These are phyloP conservation scores for Phanerochaete sordida DNA, from an alignment of 768 basidiomycete genomes.

Conservation along the genomic window DNA sequence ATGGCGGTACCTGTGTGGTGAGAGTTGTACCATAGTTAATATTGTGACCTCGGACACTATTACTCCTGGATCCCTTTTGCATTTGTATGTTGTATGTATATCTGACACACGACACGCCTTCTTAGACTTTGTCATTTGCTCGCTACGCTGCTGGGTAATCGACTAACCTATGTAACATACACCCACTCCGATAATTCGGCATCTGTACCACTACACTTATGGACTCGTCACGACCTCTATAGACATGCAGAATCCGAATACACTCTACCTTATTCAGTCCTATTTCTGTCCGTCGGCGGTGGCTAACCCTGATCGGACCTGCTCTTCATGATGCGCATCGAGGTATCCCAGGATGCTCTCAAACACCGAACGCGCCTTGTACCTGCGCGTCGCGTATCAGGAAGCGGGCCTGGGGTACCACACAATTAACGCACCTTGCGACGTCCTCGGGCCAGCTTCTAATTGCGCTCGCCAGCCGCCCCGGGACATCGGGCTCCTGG, in stretches of 20 bases:
- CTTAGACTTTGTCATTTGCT: not conserved
- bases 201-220: constrained; percentile 3
- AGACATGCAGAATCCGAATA: not conserved
- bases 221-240: constrained; percentile 7
- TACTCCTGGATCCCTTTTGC: not conserved
- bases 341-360: constrained; percentile 33
- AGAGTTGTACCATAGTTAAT: constrained; percentile 21
- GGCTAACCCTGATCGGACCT: constrained; percentile 26
- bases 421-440: constrained; percentile 39
- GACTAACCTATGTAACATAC: not conserved
- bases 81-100: not conserved
- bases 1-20: constrained; percentile 31
- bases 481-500: constrained; percentile 55
- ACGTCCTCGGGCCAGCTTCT: constrained; percentile 66
- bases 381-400: constrained; percentile 20
- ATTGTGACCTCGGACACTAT: not conserved
- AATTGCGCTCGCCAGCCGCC: constrained; percentile 59
- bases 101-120: not conserved
- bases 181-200: not conserved
- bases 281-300: constrained; percentile 8
- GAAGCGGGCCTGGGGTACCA: constrained; percentile 26
- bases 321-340: constrained; percentile 23
- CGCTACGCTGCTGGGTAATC: too few relatives aligned
- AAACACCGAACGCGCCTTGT: constrained; percentile 31
- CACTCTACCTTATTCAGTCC: not conserved